Conservation (phyloP, 768 basidiomycete genomes). For the Harrya chromipes region DNA sequence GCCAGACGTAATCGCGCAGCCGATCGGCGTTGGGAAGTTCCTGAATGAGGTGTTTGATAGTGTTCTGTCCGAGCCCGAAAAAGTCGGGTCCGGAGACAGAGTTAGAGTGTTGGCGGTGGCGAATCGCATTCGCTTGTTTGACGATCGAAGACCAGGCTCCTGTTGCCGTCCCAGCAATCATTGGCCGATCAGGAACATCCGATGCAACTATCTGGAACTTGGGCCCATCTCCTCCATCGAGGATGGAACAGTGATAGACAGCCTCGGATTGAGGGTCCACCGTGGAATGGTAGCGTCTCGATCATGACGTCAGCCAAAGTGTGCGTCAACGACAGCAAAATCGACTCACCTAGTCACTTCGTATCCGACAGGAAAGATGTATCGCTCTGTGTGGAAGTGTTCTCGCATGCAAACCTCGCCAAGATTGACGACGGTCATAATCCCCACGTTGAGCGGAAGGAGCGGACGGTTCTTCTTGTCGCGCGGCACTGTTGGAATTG, state of each 20-base stretch:
- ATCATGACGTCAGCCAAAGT: conserved; percentile 1
- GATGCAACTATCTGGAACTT: conserved; percentile 81
- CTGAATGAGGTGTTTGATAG: conserved; percentile 89
- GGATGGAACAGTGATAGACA: conserved; percentile 79
- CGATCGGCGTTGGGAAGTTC: conserved; percentile 71
- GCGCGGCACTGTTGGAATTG: conserved; percentile 76
- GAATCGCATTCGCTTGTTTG: conserved; percentile 75
- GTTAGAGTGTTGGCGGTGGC: conserved; percentile 80
- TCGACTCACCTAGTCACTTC: conserved; percentile 67
- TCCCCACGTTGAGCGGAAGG: conserved; percentile 79
- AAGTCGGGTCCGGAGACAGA: conserved; percentile 88
- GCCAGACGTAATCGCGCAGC: conserved; percentile 82
- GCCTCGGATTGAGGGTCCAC: conserved; percentile 62
- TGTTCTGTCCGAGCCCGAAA: conserved; percentile 83
- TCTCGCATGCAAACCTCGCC: conserved; percentile 80
- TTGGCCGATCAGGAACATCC: conserved; percentile 66
- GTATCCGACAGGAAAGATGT: conserved; percentile 87
- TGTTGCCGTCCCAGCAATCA: conserved; percentile 84
- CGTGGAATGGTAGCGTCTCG: conserved; percentile 77
- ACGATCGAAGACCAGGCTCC: conserved; percentile 87
- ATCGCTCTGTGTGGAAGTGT: conserved; percentile 84
- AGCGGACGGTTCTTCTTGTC: conserved; percentile 68
- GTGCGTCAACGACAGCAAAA: background rate
- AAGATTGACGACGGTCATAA: conserved; percentile 76
- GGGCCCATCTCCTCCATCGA: conserved; percentile 81